Base-by-base conservation (phyloP, 2,329 filamentous ascomycete species). In the Malbranchea cinnamomea region DNA sequence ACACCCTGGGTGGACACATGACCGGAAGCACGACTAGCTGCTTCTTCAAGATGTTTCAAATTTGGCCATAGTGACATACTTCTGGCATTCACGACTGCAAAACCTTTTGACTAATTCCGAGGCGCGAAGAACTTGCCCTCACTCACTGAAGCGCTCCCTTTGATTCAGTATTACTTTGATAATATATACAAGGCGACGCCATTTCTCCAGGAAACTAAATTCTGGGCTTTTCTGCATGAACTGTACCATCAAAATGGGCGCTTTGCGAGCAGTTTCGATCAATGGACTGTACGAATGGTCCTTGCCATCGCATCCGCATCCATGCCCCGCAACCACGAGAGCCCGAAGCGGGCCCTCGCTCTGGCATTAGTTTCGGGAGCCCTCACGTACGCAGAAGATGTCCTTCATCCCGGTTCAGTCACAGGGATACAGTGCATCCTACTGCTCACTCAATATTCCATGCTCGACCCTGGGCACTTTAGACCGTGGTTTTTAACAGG, bases 401-500 rank as follows among this genome's bases (percentile, higher is more conserved):
- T 92, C 6, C 65, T 98, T 14, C 76, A 77, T 42, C 87, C 87
- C 0, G 87, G 87, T 12, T 82, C 83, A 32, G 71, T 83, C 14
- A 70, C 71, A 2, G 87, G 89, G 43, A 83, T 95, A 10, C 85
- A 93, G 50, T 84, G 84, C 0, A 64, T 95, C 13, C 57, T 94
- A 2, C 63, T 95, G 2, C 68, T 95, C 30, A 84, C 83, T 0
- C 74, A 92, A 43, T 95, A 93, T 51, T 77, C 87, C 3, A 79
- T 89, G 61, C 64, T 93, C 28, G 85, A 95, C 44, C 85, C 87
- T 2, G 71, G 76, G 23, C 83, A 91, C 48, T 94, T 93, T 46
- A 84, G 93, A 46, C 83, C 78, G 44, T 95, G 89, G 85, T 85
- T 89, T 40, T 57, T 94, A 37, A 80, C 94, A 33, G 89, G 87